phyloP scores from a whole-genome alignment of 129 eudicot species.

The Arctium lappa region DNA sequence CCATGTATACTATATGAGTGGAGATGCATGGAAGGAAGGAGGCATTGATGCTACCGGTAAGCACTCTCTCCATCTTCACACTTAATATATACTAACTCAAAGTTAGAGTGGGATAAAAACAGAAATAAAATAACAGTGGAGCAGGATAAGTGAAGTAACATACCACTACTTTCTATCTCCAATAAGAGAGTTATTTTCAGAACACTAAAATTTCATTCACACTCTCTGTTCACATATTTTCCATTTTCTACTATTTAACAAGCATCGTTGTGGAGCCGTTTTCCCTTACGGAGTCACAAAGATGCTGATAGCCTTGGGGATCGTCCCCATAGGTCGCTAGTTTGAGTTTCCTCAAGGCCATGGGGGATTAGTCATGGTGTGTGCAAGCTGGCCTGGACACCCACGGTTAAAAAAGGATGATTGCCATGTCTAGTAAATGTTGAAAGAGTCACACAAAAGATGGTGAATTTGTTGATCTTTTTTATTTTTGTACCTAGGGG shows the following conservation, averaged over 20 bases:
- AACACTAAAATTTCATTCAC: background rate
- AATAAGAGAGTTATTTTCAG: background rate
- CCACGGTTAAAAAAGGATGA: background rate
- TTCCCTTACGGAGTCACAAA: background rate
- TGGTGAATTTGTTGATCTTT: background rate
- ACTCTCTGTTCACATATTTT: background rate
- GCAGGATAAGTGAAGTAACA: background rate
- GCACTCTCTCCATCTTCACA: constrained; percentile 19
- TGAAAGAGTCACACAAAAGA: background rate
- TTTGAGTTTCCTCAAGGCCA: background rate
- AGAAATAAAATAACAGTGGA: background rate
- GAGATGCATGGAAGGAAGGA: constrained; percentile 99
- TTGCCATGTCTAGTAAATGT: background rate
- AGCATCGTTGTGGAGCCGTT: background rate
- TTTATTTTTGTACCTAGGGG: background rate
- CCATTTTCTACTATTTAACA: background rate
- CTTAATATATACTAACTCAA: background rate
- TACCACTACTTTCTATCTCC: background rate
- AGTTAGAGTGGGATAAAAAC: background rate
- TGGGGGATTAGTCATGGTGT: background rate
- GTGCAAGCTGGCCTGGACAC: background rate
- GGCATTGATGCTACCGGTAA: constrained; percentile 98
- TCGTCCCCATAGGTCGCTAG: background rate
- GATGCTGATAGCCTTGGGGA: background rate
- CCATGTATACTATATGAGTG: constrained; percentile 99